A percentile compares a stretch with the other conserved stretches of the same genome.
Evolutionary conservation across 306 rosid species (phyloP).

Genomic region (Canavalia gladiata): DNA sequence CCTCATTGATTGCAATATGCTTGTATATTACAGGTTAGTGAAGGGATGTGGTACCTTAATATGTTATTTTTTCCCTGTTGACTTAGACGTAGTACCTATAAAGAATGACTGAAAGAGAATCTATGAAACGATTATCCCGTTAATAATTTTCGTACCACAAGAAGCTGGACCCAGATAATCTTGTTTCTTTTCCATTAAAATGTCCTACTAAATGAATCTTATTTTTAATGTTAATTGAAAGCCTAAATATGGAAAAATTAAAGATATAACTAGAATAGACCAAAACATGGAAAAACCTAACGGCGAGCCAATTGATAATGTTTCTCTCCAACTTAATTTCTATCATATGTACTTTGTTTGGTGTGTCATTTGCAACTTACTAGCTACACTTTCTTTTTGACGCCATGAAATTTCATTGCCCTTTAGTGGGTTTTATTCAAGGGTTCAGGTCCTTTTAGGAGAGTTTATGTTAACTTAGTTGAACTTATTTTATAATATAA

Average conservation of each 20-base stretch:
- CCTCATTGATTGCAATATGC: not conserved
- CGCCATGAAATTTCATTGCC: not conserved
- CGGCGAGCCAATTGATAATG: not conserved
- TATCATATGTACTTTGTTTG: not conserved
- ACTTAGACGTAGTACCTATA: slow-evolving; percentile 37
- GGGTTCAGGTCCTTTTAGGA: no score
- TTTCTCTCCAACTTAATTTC: not conserved
- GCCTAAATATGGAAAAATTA: not conserved
- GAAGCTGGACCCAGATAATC: not conserved
- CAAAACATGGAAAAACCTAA: slow-evolving; percentile 13
- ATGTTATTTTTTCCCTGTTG: not conserved
- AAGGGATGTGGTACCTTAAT: not conserved
- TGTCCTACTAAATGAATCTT: not conserved
- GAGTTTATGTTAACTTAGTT: no score
- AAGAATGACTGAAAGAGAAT: slow-evolving; percentile 15
- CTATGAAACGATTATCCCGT: slow-evolving; percentile 11
- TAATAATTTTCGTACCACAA: slow-evolving; percentile 6
- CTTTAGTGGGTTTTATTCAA: not conserved
- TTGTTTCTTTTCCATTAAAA: not conserved
- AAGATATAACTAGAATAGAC: not conserved
- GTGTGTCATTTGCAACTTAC: not conserved
- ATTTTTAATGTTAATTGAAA: not conserved
- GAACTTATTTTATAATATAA: no score
- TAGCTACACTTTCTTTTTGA: not conserved
- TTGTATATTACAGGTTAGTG: not conserved